Evolutionary conservation across 2,329 filamentous ascomycete species (phyloP), one percentile per base, ranked within the genome.

Genomic region (Calonectria pseudoturangicola): DNA sequence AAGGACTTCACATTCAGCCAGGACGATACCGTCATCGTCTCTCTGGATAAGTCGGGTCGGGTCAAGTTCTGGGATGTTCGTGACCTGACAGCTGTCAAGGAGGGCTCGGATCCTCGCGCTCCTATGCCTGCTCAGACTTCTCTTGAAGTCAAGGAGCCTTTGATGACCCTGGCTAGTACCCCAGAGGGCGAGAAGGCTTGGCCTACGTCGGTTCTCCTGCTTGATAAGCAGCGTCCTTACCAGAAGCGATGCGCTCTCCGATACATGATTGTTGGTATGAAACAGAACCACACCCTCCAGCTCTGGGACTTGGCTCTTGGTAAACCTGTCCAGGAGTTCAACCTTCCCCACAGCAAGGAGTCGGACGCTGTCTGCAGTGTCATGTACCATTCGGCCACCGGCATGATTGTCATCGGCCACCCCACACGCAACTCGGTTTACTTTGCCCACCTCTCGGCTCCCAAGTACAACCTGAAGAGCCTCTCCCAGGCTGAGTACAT

Each of bases 1-100:
- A 99, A 99, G 85, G 97, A 99, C 83, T 99, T 99, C 83, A 94
- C 93, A 58, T 99, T 99, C 86, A 98, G 96, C 84, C 96, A 98
- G 83, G 97, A 99, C 83, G 97, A 99, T 83, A 94, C 93, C 2
- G 93, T 96, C 48, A 95, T 99, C 78, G 96, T 97, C 58, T 98
- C 96, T 62, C 91, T 99, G 66, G 97, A 99, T 84, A 99, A 99
- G 87, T 96, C 95, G 72, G 97, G 97, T 60, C 93, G 95, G 74
- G 93, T 98, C 86, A 97, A 98, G 85, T 98, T 99, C 88, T 99
- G 97, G 97, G 97, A 99, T 83, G 95, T 98, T 76, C 94, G 94
- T 72, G 92, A 94, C 73, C 89, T 98, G 69, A 93, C 89, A 2
- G 87, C 89, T 21, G 84, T 85, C 74, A 87, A 88, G 78, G 87